Evolutionary conservation across 2,329 filamentous ascomycete genomes (phyloP).

Genomic region (Microdochium nivale): DNA sequence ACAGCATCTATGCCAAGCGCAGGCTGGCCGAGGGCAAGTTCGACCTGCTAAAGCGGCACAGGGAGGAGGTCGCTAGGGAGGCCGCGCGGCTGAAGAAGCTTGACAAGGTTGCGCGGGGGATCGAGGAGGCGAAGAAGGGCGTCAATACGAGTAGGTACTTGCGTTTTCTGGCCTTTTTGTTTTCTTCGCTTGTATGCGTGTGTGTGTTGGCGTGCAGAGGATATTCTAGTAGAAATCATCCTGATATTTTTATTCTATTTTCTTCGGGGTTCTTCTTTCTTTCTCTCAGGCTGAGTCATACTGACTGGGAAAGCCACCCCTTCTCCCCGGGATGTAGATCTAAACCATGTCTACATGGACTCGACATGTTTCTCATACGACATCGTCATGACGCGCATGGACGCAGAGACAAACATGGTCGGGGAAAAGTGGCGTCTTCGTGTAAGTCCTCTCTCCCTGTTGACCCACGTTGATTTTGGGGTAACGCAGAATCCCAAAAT

Average conservation of each 20-base stretch:
- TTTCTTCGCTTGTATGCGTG: neutral
- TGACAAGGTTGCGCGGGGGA: slow-evolving; percentile 27
- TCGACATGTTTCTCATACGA: slow-evolving; percentile 53
- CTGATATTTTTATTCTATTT: too few relatives aligned
- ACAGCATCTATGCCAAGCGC: slow-evolving; percentile 24
- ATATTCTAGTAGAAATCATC: too few relatives aligned
- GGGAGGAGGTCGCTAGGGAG: slow-evolving; percentile 14
- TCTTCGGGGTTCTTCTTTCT: neutral
- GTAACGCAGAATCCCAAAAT: too few relatives aligned
- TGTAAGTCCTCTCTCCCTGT: slow-evolving; percentile 31
- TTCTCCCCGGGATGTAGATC: slow-evolving; percentile 26
- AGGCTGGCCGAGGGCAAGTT: slow-evolving; percentile 29
- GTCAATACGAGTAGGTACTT: slow-evolving; percentile 38
- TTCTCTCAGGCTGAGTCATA: too few relatives aligned
- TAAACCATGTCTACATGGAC: slow-evolving; percentile 60
- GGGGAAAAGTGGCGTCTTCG: slow-evolving; percentile 52
- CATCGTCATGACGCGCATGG: slow-evolving; percentile 48
- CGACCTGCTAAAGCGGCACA: slow-evolving; percentile 26
- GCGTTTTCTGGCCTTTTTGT: neutral
- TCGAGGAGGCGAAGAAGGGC: slow-evolving; percentile 19
- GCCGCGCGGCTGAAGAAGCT: slow-evolving; percentile 22
- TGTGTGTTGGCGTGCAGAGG: too few relatives aligned
- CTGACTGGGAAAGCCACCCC: neutral
- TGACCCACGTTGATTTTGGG: too few relatives aligned
- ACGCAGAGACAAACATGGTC: slow-evolving; percentile 28